Percentiles rank a stretch among this genome's conserved stretches.
These are phyloP conservation scores for Stemphylium vesicarium DNA, from an alignment of 2,329 filamentous ascomycete genomes.

Conservation along the genomic window DNA sequence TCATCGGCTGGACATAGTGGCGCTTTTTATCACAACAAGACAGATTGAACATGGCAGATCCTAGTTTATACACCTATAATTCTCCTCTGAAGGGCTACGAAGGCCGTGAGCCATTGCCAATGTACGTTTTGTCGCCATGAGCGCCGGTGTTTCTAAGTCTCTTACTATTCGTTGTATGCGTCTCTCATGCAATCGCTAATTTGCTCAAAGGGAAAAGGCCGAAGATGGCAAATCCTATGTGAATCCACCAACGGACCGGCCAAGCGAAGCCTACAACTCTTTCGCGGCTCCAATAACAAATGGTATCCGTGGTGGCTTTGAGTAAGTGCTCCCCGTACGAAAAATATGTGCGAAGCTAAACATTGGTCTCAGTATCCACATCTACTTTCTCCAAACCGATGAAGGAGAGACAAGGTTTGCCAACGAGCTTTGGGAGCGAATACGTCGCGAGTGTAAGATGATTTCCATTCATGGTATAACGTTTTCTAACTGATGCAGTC, in stretches of 20 bases:
- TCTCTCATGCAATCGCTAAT: conserved; percentile 8
- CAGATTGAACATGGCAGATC: conserved; percentile 47
- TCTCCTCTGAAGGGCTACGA: conserved; percentile 67
- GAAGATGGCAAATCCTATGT: conserved; percentile 79
- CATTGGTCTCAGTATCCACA: conserved; percentile 63
- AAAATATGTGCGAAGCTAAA: neutral
- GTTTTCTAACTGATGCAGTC: conserved; percentile 58
- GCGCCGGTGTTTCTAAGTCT: neutral
- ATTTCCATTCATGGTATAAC: neutral
- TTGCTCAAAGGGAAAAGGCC: conserved; percentile 58
- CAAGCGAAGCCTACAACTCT: conserved; percentile 71
- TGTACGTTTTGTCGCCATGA: conserved; percentile 33
- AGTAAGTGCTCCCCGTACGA: conserved; percentile 48
- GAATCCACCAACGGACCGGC: conserved; percentile 67
- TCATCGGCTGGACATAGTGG: neutral
- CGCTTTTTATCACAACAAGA: neutral
- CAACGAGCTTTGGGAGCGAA: conserved; percentile 74
- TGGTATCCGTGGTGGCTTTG: conserved; percentile 74
- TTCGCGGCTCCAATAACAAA: conserved; percentile 75
- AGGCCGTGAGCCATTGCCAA: conserved; percentile 61
- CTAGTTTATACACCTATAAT: conserved; percentile 56
- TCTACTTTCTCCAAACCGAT: conserved; percentile 76
- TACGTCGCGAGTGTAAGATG: conserved; percentile 75
- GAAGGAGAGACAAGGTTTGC: conserved; percentile 70
- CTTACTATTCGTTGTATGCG: neutral